Evolutionary conservation across 306 rosid species (phyloP), one percentile per base, ranked within the genome.

Genomic region (Corylus avellana): DNA sequence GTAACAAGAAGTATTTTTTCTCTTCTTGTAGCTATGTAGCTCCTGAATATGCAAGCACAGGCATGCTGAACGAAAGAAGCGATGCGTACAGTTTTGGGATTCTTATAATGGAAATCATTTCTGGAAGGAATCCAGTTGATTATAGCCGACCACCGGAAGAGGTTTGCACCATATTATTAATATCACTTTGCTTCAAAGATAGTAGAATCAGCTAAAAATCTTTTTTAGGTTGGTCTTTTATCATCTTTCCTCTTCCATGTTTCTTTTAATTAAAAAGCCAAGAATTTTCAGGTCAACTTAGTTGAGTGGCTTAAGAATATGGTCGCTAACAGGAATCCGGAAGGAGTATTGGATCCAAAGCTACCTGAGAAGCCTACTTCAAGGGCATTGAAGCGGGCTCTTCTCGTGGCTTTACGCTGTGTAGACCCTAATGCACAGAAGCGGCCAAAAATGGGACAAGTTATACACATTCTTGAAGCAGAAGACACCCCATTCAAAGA

Each of bases 41-140:
- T 42, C 98, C 98, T 8, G 98, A 94, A 80, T 94, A 92, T 83
- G 97, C 97, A 50, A 90, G 98, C 76, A 93, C 98, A 0, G 98
- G 98, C 39, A 91, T 93, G 98, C 83, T 93, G 78, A 93, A 93
- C 39, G 98, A 93, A 82, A 84, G 93, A 74, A 93, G 98, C 27
- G 97, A 93, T 76, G 92, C 88, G 66, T 93, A 93, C 75, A 86
- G 98, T 77, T 93, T 93, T 81, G 98, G 98, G 42, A 85, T 93
- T 89, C 97, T 93, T 78, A 86, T 91, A 44, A 91, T 93, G 98
- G 98, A 93, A 85, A 86, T 93, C 67, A 88, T 91, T 79, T 75
- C 98, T 1, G 98, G 98, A n/a, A 89, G 98, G 80, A 93, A 91
- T 73, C 98, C 98, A 5, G 98, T 91, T 22, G 97, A 93, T 78